phyloP scores from a whole-genome alignment of 2,329 filamentous ascomycete species.

The Talaromyces funiculosus region DNA sequence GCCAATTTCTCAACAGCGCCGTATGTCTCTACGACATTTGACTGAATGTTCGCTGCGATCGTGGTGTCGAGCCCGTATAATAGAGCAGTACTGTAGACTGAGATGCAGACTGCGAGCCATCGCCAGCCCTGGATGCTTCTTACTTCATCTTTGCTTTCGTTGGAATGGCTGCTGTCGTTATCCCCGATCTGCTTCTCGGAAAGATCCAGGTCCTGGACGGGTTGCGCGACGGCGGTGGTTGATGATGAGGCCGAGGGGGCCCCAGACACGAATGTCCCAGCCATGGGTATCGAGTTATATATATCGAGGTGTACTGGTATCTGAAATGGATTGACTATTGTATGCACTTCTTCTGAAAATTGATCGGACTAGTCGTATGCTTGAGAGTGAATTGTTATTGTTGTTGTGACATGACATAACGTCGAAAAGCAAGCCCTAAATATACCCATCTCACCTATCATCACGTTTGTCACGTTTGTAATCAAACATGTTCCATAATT shows the following conservation, averaged over 20 bases:
- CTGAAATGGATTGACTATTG: neutral
- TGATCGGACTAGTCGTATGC: neutral
- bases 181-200: neutral
- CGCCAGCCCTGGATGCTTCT: conserved; percentile 5
- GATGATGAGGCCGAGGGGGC: neutral
- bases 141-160: neutral
- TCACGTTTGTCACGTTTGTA: neutral
- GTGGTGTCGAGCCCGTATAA: conserved; percentile 37
- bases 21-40: conserved; percentile 34
- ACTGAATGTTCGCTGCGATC: conserved; percentile 44
- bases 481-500: neutral
- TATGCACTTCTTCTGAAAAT: neutral
- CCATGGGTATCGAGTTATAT: neutral
- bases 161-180: neutral
- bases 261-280: neutral
- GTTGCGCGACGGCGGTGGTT: neutral
- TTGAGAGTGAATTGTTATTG: neutral
- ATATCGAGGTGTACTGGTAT: neutral
- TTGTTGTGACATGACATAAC: neutral
- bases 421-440: neutral
- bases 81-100: neutral
- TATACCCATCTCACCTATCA: neutral
- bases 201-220: neutral
- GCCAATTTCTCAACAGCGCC: conserved; percentile 33
- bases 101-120: conserved; percentile 4